phyloP scores from a whole-genome alignment of 2,329 filamentous ascomycete genomes.

The Pseudopithomyces maydicus region DNA sequence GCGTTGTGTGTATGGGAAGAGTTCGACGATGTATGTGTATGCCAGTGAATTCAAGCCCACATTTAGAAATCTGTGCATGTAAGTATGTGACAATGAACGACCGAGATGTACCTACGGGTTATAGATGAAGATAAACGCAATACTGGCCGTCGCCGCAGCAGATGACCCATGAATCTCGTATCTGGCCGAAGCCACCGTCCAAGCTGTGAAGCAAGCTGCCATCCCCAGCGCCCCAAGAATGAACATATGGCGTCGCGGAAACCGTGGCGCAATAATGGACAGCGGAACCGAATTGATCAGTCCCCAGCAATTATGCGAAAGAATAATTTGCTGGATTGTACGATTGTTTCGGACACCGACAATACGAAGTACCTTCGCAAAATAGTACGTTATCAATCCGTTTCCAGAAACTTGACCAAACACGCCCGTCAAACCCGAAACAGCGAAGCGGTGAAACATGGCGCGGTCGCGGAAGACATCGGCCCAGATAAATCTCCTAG shows the following conservation, averaged over 20 bases:
- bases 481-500: not conserved
- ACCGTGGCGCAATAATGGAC: not conserved
- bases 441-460: not conserved
- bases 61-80: not conserved
- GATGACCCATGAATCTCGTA: not conserved
- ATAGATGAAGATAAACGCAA: not conserved
- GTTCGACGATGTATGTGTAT: conserved; percentile 1
- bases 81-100: no score
- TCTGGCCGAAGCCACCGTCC: not conserved
- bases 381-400: conserved; percentile 2
- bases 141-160: not conserved
- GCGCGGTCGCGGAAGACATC: not conserved
- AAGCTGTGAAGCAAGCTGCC: not conserved
- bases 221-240: conserved; percentile 1
- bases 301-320: conserved; percentile 1
- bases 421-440: not conserved
- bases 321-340: not conserved
- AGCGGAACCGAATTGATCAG: not conserved
- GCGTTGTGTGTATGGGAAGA: conserved; percentile 2
- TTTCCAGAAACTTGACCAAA: not conserved
- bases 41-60: not conserved
- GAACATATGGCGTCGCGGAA: conserved; percentile 1
- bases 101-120: not conserved
- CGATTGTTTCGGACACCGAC: not conserved
- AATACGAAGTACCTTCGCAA: not conserved